phyloP scores from a whole-genome alignment of 495 filamentous ascomycete species.

The Talaromyces thailandensis region DNA sequence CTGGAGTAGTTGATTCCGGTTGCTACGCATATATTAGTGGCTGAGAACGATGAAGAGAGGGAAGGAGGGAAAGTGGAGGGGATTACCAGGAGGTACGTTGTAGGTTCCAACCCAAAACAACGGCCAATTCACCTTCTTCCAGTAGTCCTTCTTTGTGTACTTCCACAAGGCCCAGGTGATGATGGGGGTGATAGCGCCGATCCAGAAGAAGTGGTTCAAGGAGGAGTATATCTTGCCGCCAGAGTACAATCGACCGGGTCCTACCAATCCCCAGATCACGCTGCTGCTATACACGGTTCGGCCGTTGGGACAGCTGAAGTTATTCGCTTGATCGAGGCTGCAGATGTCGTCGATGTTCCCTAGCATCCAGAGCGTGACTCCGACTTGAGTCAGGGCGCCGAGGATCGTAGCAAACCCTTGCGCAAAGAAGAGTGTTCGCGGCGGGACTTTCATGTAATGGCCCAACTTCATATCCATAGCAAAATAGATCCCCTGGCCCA shows the following conservation, averaged over 20 bases:
- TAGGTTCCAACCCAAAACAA: slow-evolving; percentile 37
- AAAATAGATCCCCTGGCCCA: slow-evolving; percentile 22
- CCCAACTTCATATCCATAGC: slow-evolving; percentile 37
- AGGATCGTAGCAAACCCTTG: slow-evolving; percentile 32
- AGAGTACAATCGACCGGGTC: slow-evolving; percentile 21
- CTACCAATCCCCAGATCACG: slow-evolving; percentile 32
- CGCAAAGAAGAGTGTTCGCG: slow-evolving; percentile 25
- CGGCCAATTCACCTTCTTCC: slow-evolving; percentile 35
- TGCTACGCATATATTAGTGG: slow-evolving; percentile 11
- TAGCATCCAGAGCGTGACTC: slow-evolving; percentile 34
- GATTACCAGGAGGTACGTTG: slow-evolving; percentile 26
- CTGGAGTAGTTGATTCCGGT: slow-evolving; percentile 43
- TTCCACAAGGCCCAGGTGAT: slow-evolving; percentile 25
- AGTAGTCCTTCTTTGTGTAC: slow-evolving; percentile 23
- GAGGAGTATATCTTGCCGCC: slow-evolving; percentile 16
- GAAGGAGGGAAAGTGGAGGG: neutral
- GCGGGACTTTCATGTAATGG: slow-evolving; percentile 37
- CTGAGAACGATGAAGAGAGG: neutral
- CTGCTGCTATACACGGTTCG: slow-evolving; percentile 31
- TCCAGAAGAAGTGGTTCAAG: slow-evolving; percentile 25
- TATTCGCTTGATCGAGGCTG: slow-evolving; percentile 17
- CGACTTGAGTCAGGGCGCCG: slow-evolving; percentile 27
- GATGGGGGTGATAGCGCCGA: slow-evolving; percentile 26
- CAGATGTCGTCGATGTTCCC: slow-evolving; percentile 30
- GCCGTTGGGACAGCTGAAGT: slow-evolving; percentile 34